Base-by-base conservation (phyloP, 768 basidiomycete genomes). In the Mycena vulgaris region DNA sequence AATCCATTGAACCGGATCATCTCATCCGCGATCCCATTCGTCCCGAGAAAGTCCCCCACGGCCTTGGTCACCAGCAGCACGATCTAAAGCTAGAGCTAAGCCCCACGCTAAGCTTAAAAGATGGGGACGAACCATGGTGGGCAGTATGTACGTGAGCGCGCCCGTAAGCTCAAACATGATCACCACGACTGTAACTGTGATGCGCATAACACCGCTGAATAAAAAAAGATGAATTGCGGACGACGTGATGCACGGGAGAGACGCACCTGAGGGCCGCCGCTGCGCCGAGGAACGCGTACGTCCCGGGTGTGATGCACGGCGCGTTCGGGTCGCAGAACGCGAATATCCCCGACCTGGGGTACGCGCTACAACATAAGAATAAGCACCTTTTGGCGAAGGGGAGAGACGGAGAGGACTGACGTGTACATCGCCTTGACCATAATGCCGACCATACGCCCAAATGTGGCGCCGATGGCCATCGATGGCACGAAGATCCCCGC, bases 91-190 rank as follows among this genome's bases (percentile, higher is more conserved):
- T 13, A 35, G 33, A 7, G 42, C 42, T 6, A n/a, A n/a, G n/a
- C n/a, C n/a, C n/a, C n/a, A 70, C 68, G 62, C 73, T 68, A 48
- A 75, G 72, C 56, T 59, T 66, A 52, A 28, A 16, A 51, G 2
- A 5, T 5, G 30, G 13, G n/a, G 51, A 27, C 33, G 33, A 73
- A 96, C 97, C 98, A 99, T 99, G 17, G 96, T 97, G 8, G 98
- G 98, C 30, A 99, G 82, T 74, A 99, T 97, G 78, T 99, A 99
- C 23, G 96, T 98, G 76, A 99, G 80, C 8, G 98, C 97, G 16
- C 98, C 98, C 5, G 98, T 99, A 23, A 99, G 86, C 77, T 99
- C 97, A 79, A 98, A 99, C 96, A 99, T 99, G 80, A 99, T 97
- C 39, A 99, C 98, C 10, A 99, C 98, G 7, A 99, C 96, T 0